Evolutionary conservation across 805 yeast species (phyloP), one percentile per base, ranked within the genome.

Genomic region (Wickerhamiella dianesei): DNA sequence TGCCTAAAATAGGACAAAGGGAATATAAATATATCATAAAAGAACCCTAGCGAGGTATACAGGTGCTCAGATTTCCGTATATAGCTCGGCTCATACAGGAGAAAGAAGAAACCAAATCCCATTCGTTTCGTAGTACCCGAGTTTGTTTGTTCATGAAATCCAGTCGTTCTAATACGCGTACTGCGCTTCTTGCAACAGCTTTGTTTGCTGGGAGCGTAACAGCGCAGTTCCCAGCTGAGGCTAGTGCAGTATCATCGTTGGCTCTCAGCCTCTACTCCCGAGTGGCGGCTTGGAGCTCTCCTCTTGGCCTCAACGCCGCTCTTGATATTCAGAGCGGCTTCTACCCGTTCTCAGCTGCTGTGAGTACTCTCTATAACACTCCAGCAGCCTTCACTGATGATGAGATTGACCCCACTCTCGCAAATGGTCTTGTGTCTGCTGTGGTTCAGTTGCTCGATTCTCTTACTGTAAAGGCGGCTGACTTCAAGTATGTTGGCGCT

Each of bases 401-500:
- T 19, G 55, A 54, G 35, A 44, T 49, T 35, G 49, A 46, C 17
- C 43, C 49, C 17, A 43, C 29, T 20, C 36, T 47, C 32, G 39
- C 55, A 19, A 39, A 36, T 40, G 9, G 45, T 20, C 41, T 58
- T 25, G 45, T 44, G 32, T 3, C 47, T 21, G 47, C 58, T 20
- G 50, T 59, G 40, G 16, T 42, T 18, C 21, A 40, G 17, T 55
- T 60, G 17, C 51, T 59, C 32, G 29, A 32, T 32, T 55, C 52
- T 37, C 54, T 59, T 20, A 49, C 45, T 21, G 36, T 37, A 43
- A 57, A 59, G 57, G 57, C 58, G 16, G 29, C 47, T 44, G 62
- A 50, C 50, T 56, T 61, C 44, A 35, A 17, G 37, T 32, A 51
- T 20, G 59, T 50, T 19, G 57, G 58, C 9, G 56, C 56, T 36